These are phyloP conservation scores for Huntiella bhutanensis DNA, from an alignment of 2,329 filamentous ascomycete species.

Conservation along the genomic window DNA sequence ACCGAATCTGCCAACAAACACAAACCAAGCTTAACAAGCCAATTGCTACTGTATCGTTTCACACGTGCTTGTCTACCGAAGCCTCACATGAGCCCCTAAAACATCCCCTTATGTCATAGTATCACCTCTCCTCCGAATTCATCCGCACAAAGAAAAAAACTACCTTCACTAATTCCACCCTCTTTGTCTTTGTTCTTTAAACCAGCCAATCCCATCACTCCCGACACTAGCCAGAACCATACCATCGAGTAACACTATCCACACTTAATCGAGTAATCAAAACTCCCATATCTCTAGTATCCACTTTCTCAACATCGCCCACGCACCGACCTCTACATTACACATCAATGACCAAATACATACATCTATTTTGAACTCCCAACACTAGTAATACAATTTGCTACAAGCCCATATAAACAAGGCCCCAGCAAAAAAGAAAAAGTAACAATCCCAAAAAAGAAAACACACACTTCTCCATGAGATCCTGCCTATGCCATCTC, in stretches of 20 bases:
- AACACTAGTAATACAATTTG: constrained; percentile 3
- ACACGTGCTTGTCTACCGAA: too few relatives aligned
- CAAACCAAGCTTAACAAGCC: too few relatives aligned
- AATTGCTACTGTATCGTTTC: too few relatives aligned
- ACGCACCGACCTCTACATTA: too few relatives aligned
- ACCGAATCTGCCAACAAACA: too few relatives aligned
- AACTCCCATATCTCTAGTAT: background rate
- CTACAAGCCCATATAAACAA: background rate
- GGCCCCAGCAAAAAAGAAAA: constrained; percentile 4
- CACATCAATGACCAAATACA: background rate
- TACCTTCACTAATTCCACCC: background rate
- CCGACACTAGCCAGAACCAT: background rate
- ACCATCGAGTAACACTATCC: constrained; percentile 7
- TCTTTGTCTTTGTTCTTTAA: background rate
- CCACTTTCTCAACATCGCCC: too few relatives aligned
- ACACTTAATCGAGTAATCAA: constrained; percentile 2
- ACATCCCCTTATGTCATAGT: too few relatives aligned
- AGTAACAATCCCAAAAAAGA: constrained; percentile 7
- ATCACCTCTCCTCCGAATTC: too few relatives aligned
- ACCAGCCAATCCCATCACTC: background rate
- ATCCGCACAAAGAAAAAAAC: background rate
- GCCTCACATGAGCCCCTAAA: too few relatives aligned
- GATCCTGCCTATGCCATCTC: too few relatives aligned
- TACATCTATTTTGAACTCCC: background rate
- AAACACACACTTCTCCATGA: background rate